Conservation (phyloP, 2,329 filamentous ascomycete species). For the Alternaria dauci region DNA sequence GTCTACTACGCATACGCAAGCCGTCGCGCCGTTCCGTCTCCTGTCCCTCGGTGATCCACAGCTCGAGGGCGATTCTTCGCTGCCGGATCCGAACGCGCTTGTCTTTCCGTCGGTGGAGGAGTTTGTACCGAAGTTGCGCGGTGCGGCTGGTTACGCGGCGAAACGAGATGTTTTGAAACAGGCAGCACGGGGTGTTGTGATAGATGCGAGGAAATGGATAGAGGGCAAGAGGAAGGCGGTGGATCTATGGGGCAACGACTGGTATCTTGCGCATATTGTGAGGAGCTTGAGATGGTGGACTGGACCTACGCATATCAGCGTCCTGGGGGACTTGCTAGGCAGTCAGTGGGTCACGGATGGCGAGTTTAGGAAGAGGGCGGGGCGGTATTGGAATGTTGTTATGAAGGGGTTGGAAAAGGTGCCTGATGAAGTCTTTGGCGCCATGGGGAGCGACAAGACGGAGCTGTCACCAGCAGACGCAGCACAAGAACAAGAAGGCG, state of each 20-base stretch:
- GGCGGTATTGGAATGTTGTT: constrained; percentile 81
- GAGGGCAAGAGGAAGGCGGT: constrained; percentile 77
- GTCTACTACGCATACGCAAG: constrained; percentile 1
- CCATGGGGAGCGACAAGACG: neutral
- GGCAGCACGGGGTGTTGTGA: constrained; percentile 30
- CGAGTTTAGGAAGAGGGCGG: constrained; percentile 79
- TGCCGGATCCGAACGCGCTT: constrained; percentile 60
- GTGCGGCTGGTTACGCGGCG: constrained; percentile 24
- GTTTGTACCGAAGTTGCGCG: constrained; percentile 31
- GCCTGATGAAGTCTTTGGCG: constrained; percentile 48
- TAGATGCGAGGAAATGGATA: constrained; percentile 74
- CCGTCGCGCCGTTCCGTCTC: constrained; percentile 78
- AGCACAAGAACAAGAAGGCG: constrained; percentile 21
- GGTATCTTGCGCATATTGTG: constrained; percentile 93
- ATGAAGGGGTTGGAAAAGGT: constrained; percentile 75
- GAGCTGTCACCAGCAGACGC: neutral
- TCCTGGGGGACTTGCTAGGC: constrained; percentile 89
- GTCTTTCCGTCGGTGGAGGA: constrained; percentile 54
- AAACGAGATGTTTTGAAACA: constrained; percentile 16
- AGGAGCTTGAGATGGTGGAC: constrained; percentile 84
- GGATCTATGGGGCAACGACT: constrained; percentile 93
- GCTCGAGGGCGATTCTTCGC: constrained; percentile 88
- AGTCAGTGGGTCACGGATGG: constrained; percentile 92
- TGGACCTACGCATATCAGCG: constrained; percentile 82
- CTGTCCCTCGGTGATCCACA: constrained; percentile 91